These are phyloP conservation scores for Angomonas ambiguus DNA, from an alignment of 208 protist species.

Conservation along the genomic window DNA sequence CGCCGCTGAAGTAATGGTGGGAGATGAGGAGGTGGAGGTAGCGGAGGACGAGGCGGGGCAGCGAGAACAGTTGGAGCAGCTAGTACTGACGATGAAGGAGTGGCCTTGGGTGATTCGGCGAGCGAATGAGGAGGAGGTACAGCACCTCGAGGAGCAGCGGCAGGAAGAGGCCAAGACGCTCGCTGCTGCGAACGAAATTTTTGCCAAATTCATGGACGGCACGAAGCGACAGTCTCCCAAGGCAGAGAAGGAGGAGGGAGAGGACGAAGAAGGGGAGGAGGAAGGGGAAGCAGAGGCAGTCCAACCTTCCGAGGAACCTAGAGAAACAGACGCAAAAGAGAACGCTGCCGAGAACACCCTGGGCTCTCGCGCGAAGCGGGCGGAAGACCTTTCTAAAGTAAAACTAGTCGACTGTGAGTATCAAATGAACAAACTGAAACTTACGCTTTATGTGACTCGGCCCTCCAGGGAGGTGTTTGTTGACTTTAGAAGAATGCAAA, in stretches of 20 bases:
- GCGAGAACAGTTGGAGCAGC: constrained; percentile 17
- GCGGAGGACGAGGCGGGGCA: constrained; percentile 12
- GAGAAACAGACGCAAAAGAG: no score
- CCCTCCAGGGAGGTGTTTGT: constrained; percentile 43
- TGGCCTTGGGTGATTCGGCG: constrained; percentile 42
- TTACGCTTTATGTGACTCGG: constrained; percentile 62
- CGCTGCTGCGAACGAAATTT: neutral
- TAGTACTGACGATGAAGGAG: constrained; percentile 20
- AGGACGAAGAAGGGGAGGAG: constrained; percentile 9
- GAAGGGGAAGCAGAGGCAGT: neutral
- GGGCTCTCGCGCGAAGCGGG: constrained; percentile 16
- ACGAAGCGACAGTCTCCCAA: neutral
- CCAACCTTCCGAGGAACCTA: no score
- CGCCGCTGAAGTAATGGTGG: constrained; percentile 5
- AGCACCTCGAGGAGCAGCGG: constrained; percentile 10
- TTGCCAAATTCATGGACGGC: constrained; percentile 1
- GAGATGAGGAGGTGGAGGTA: constrained; percentile 3
- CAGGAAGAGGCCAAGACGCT: neutral
- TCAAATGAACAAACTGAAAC: constrained; percentile 60
- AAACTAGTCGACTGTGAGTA: constrained; percentile 57
- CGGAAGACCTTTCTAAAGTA: constrained; percentile 15
- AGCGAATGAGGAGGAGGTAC: constrained; percentile 21
- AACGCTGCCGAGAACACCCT: no score
- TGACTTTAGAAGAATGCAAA: constrained; percentile 73
- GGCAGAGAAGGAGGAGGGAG: neutral